Base-by-base conservation (phyloP, 352 stramenopile genomes). In the Phytophthora crassamura region DNA sequence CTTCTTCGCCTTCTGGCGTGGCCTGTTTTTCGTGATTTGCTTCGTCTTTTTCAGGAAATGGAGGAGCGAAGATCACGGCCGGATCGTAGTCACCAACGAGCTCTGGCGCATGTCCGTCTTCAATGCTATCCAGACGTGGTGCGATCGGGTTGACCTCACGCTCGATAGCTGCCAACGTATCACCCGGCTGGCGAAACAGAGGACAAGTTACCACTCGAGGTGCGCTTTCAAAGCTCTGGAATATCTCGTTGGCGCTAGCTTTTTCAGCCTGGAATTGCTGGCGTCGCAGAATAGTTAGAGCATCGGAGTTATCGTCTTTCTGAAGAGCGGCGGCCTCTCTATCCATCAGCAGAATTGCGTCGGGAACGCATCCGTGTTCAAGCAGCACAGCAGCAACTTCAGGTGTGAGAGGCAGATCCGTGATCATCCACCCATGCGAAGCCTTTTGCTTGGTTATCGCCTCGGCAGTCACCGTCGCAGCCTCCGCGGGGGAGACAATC, bases 341-440 rank as follows among this genome's bases (percentile, higher is more conserved):
- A 25, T 84, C 65, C 11, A 90, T 39, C 2, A 82, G 10, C n/a
- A 90, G 56, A 48, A 90, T 72, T 7, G 62, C 42, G 11, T 93
- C 77, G 15, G 82, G 82, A 3, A 87, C 77, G 32, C 75, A 85
- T n/a, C 49, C 46, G 33, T 67, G 68, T 30, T 86, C 67, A 11
- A 78, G 64, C 2, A 93, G 51, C 10, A 64, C 65, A 7, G 64
- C 63, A 15, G 84, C 40, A 0, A 70, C 65, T 3, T 86, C 77
- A 16, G 32, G 45, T 12, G 65, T 78, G 9, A 84, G 60, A 30
- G 75, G 65, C 41, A 93, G 46, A 52, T 89, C 84, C 12, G 33
- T 74, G 14, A 93, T 62, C 25, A 93, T 65, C 82, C 82, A 91
- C n/a, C 63, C 47, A 16, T 30, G 42, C 8, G 43, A 28, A 12